phyloP scores from a whole-genome alignment of 1,139 yeast genomes.

The Protomyces pachydermus region DNA sequence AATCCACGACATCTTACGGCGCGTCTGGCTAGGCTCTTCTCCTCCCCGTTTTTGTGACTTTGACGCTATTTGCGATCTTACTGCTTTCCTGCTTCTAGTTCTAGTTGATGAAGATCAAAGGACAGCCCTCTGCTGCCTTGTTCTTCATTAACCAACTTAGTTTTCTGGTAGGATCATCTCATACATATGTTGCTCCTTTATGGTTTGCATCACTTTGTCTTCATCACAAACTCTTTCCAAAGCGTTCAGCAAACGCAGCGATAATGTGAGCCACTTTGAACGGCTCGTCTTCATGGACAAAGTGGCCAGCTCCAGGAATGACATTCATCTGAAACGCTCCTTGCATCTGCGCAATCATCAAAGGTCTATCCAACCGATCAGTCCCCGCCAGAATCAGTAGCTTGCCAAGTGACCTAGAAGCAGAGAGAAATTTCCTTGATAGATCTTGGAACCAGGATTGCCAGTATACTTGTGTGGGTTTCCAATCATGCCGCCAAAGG shows the following conservation, averaged over 20 bases:
- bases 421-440: constrained; percentile 56
- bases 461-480: constrained; percentile 66
- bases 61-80: no score
- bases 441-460: constrained; percentile 67
- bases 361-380: constrained; percentile 74
- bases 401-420: constrained; percentile 53
- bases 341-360: constrained; percentile 96
- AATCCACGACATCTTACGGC: no score
- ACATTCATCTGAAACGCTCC: constrained; percentile 80
- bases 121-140: no score
- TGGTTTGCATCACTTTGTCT: not conserved
- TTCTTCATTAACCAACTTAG: no score
- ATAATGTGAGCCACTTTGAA: constrained; percentile 49
- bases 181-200: no score
- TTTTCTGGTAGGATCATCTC: no score
- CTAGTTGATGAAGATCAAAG: no score
- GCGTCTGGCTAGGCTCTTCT: no score
- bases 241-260: not conserved
- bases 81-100: no score
- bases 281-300: constrained; percentile 86
- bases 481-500: constrained; percentile 62
- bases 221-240: not conserved
- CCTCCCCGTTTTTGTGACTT: no score
- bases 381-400: constrained; percentile 81
- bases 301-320: constrained; percentile 80